These are phyloP conservation scores for Ailanthus altissimus DNA, from an alignment of 345 rosid genomes.

Conservation along the genomic window DNA sequence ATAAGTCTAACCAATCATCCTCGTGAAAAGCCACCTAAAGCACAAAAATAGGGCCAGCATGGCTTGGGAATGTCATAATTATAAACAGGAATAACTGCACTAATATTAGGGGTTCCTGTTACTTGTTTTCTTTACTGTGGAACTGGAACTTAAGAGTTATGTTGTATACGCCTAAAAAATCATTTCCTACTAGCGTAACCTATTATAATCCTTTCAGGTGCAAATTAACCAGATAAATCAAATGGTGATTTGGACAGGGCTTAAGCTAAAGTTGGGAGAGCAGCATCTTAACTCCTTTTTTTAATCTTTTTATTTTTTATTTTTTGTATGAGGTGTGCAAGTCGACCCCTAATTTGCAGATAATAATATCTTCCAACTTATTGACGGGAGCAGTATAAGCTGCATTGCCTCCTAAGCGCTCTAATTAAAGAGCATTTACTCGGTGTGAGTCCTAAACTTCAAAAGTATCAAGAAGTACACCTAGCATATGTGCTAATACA, in stretches of 20 bases:
- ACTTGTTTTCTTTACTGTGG: neutral
- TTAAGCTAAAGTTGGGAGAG: neutral
- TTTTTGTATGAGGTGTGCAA: neutral
- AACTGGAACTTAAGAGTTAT: neutral
- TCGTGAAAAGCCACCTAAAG: neutral
- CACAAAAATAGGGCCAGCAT: neutral
- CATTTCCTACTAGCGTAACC: neutral
- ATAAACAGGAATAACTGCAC: neutral
- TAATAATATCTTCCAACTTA: neutral
- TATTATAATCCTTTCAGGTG: neutral
- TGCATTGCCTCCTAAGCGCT: no score
- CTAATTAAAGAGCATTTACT: no score
- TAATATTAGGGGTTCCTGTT: neutral
- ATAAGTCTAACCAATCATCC: slow-evolving; percentile 2
- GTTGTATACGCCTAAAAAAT: neutral
- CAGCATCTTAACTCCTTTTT: no score
- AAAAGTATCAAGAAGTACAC: neutral
- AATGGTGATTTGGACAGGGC: neutral
- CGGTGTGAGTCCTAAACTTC: neutral
- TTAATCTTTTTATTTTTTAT: no score
- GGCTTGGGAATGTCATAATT: neutral
- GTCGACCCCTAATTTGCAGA: neutral
- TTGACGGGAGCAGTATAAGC: neutral
- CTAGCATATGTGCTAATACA: neutral
- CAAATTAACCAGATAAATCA: neutral